A percentile compares a stretch with the other conserved stretches of the same genome.
Evolutionary conservation across 139 green algal genomes (phyloP).

Genomic region (Chlamydomonas asymmetrica): DNA sequence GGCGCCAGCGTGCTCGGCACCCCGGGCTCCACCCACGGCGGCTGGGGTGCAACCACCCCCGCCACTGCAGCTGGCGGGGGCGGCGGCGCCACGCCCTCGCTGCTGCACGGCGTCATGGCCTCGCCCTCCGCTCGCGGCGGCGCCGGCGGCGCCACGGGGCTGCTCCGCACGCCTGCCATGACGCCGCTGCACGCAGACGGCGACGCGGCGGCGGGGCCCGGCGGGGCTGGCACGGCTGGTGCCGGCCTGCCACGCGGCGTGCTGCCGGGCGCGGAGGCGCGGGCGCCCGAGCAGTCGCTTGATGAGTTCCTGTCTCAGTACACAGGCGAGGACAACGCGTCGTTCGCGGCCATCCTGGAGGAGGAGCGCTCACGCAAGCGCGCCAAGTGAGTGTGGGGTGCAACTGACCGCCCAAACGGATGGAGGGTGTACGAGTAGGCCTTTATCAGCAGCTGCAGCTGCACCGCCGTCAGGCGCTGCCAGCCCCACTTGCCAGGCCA

Average conservation of each 20-base stretch:
- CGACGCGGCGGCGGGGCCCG: neutral
- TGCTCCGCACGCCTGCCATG: slow-evolving; percentile 57
- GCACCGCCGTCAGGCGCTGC: neutral
- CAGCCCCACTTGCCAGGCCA: too few species aligned
- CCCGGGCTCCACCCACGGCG: neutral
- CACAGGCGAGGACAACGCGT: slow-evolving; percentile 88
- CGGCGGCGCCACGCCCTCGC: neutral
- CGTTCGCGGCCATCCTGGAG: slow-evolving; percentile 62
- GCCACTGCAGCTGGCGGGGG: slow-evolving; percentile 5
- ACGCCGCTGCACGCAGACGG: slow-evolving; percentile 32
- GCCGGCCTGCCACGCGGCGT: neutral
- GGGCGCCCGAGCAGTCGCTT: slow-evolving; percentile 46
- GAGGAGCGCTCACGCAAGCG: slow-evolving; percentile 29
- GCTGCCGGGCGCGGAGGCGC: neutral
- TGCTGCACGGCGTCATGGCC: neutral
- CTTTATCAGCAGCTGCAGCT: neutral
- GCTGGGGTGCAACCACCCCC: slow-evolving; percentile 32
- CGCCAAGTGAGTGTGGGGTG: slow-evolving; percentile 6
- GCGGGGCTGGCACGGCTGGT: neutral
- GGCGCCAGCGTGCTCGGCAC: neutral
- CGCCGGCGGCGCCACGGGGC: slow-evolving; percentile 29
- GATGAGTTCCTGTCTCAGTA: slow-evolving; percentile 75
- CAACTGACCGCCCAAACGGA: too few species aligned
- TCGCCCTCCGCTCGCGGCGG: neutral
- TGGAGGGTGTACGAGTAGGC: too few species aligned